Evolutionary conservation across 2,329 filamentous ascomycete species (phyloP), one percentile per base, ranked within the genome.

Genomic region (Trichoderma hamatum): DNA sequence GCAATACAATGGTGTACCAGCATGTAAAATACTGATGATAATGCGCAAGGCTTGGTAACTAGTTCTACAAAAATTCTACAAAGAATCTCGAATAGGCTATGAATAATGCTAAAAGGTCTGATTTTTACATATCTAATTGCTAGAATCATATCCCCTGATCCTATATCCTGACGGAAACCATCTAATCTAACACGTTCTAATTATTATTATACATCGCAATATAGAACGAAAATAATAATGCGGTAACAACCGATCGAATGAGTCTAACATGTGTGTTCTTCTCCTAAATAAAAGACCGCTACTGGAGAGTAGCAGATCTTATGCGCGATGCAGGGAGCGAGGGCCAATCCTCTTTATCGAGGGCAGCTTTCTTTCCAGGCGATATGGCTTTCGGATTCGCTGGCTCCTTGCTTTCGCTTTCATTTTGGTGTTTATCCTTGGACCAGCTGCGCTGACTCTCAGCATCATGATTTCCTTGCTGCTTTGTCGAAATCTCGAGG

Each of bases 301-400:
- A 67, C 32, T 74, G 72, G 16, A 51, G 58, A 4, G 74, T 69
- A 28, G 68, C 28, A 39, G 69, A 75, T 10, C 74, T 72, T n/a
- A 75, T 73, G 19, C 74, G 73, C 58, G 74, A 73, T 43, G 67
- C 70, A 30, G 73, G 73, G 46, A 76, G 66, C 6, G 70, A 75
- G 24, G 75, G 75, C 73, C 75, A 78, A 16, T 77, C 72, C 1
- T 75, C 71, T 10, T 67, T 72, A 63, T 67, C 69, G 39, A 71
- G 65, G 28, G 24, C 14, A 14, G 5, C 51, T 39, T 68, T 34
- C 52, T 55, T 63, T 58, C 30, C n/a, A 19, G 66, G 58, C 14
- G 68, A 61, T 14, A 19, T 36, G 3, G 32, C 21, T 4, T 36
- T 55, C n/a, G 26, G 32, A 39, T 19, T 28, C 14, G 5, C 9